Percentiles rank a stretch among this genome's conserved stretches.
These are phyloP conservation scores for Cladosporium halotolerans DNA, from an alignment of 2,329 filamentous ascomycete genomes.

Conservation along the genomic window DNA sequence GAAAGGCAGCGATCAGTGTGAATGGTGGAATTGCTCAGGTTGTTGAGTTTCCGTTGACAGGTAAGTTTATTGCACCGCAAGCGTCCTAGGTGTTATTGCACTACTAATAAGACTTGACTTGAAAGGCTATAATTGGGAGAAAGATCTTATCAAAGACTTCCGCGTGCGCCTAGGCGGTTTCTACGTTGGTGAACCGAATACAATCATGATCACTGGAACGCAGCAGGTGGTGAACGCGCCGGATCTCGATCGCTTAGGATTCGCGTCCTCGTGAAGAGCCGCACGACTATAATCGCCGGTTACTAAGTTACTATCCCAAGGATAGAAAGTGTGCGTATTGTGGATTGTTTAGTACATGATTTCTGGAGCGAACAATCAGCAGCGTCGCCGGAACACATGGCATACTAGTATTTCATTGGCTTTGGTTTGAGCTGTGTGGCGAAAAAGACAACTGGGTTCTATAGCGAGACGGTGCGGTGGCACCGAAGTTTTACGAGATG, in stretches of 20 bases:
- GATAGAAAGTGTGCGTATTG: too few species aligned
- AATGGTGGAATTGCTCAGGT: slow-evolving; percentile 32
- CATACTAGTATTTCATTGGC: too few species aligned
- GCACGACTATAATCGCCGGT: too few species aligned
- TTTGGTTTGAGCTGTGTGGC: too few species aligned
- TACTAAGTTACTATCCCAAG: too few species aligned
- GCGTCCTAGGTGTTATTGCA: background rate
- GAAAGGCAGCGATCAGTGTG: slow-evolving; percentile 33
- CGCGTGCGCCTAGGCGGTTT: slow-evolving; percentile 24
- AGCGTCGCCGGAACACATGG: too few species aligned
- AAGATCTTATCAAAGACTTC: slow-evolving; percentile 22
- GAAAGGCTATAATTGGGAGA: slow-evolving; percentile 34
- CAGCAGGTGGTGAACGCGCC: slow-evolving; percentile 22
- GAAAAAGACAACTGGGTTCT: too few species aligned
- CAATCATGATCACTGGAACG: slow-evolving; percentile 21
- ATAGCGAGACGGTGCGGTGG: too few species aligned
- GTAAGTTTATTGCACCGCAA: background rate
- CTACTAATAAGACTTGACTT: background rate
- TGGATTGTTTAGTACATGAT: too few species aligned
- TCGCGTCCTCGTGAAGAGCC: background rate
- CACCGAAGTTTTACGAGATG: too few species aligned
- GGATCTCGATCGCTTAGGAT: slow-evolving; percentile 25
- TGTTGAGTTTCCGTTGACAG: slow-evolving; percentile 34
- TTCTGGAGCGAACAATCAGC: too few species aligned
- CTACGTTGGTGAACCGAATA: slow-evolving; percentile 19